A percentile compares a stretch with the other conserved stretches of the same genome.
Conservation (phyloP, 257 asterid species). For the Plectranthus barbatus region DNA sequence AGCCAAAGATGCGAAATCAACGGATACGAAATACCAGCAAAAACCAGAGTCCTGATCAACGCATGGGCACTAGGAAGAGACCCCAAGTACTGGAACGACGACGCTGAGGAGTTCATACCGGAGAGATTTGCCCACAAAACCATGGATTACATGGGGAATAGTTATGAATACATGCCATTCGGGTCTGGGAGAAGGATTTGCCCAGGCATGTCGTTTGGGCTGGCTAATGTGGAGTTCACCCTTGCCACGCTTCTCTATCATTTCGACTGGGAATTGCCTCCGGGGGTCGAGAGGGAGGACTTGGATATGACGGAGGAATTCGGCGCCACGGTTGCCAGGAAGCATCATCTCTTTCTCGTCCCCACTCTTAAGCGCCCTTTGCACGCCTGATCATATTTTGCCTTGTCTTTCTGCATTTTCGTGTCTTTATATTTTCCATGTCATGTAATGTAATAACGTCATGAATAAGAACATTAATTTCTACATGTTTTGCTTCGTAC, state of each 20-base stretch:
- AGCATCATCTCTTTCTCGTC: too few species aligned
- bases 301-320: too few species aligned
- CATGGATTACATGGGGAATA: not conserved
- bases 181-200: slow-evolving; percentile 28
- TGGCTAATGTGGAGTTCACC: slow-evolving; percentile 7
- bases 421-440: too few species aligned
- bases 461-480: too few species aligned
- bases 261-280: too few species aligned
- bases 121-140: slow-evolving; percentile 11
- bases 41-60: slow-evolving; percentile 15
- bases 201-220: slow-evolving; percentile 8
- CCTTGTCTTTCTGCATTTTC: too few species aligned
- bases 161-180: slow-evolving; percentile 6
- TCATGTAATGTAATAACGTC: too few species aligned
- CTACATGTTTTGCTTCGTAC: too few species aligned
- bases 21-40: slow-evolving; percentile 15
- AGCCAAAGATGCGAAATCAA: not conserved
- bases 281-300: too few species aligned
- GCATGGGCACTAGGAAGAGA: slow-evolving; percentile 19
- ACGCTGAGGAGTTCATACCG: slow-evolving; percentile 8
- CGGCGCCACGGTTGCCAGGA: too few species aligned
- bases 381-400: too few species aligned
- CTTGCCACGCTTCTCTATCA: slow-evolving; percentile 19
- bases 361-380: too few species aligned
- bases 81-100: slow-evolving; percentile 12